Evolutionary conservation across 306 rosid genomes (phyloP).

Genomic region (Cyclanthera cordifolia): DNA sequence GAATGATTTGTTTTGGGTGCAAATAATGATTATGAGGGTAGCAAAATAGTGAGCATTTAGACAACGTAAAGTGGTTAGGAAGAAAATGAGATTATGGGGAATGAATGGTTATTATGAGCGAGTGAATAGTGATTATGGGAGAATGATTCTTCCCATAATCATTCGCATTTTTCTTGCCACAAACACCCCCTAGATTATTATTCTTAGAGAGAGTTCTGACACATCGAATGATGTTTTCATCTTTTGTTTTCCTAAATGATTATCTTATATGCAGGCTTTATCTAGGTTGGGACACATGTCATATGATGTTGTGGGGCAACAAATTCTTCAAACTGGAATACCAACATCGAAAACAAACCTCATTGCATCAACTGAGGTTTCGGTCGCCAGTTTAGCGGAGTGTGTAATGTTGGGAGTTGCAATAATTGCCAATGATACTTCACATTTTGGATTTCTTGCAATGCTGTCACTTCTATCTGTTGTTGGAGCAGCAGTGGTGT

Average conservation of each 20-base stretch:
- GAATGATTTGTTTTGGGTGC: too few species aligned
- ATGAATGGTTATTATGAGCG: too few species aligned
- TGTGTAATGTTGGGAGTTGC: constrained; percentile 78
- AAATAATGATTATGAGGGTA: too few species aligned
- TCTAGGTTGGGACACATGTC: constrained; percentile 96
- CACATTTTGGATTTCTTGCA: constrained; percentile 69
- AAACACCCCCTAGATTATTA: too few species aligned
- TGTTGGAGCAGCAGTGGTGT: constrained; percentile 73
- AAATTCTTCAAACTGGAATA: constrained; percentile 87
- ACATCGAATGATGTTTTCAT: neutral
- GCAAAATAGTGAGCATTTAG: too few species aligned
- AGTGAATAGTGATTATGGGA: too few species aligned
- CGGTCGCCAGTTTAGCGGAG: constrained; percentile 92
- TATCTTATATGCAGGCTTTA: constrained; percentile 37
- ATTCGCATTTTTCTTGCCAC: too few species aligned
- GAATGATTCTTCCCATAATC: too few species aligned
- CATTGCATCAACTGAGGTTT: constrained; percentile 86
- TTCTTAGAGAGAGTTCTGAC: too few species aligned
- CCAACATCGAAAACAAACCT: constrained; percentile 90
- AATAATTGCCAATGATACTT: constrained; percentile 67
- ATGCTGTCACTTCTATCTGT: constrained; percentile 72
- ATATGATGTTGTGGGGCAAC: constrained; percentile 82
- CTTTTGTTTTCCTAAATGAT: neutral
- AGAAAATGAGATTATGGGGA: too few species aligned
- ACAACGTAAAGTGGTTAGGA: too few species aligned